Evolutionary conservation across 768 basidiomycete species (phyloP).

Genomic region (Cyclocybe cylindracea): DNA sequence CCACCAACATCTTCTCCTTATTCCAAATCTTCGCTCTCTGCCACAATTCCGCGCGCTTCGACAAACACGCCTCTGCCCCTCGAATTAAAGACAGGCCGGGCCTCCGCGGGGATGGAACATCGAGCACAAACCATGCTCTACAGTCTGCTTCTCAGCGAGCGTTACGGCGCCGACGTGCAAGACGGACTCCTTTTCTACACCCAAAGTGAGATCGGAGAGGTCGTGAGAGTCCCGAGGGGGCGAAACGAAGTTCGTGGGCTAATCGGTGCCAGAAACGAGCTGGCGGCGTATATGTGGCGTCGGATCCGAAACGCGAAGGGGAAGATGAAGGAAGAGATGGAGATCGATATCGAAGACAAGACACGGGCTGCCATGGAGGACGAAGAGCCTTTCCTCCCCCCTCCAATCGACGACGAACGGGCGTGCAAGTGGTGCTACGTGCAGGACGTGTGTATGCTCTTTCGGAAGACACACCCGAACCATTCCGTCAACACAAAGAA

Average conservation of each 20-base stretch:
- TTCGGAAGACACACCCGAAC: constrained; percentile 60
- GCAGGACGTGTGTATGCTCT: constrained; percentile 90
- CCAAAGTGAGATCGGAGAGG: constrained; percentile 71
- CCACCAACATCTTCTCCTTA: constrained; percentile 7
- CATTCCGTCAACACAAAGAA: constrained; percentile 1
- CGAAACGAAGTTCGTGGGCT: constrained; percentile 85
- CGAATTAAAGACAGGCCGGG: constrained; percentile 94
- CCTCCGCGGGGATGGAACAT: constrained; percentile 80
- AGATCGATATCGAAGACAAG: constrained; percentile 8
- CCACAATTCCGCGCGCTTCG: constrained; percentile 18
- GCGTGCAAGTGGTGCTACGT: constrained; percentile 82
- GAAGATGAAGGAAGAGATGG: constrained; percentile 15
- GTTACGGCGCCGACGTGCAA: constrained; percentile 82
- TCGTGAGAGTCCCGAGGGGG: constrained; percentile 77
- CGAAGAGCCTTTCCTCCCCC: background rate
- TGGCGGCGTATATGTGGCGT: constrained; percentile 76
- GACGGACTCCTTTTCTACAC: constrained; percentile 94
- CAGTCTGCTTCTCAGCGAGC: constrained; percentile 84
- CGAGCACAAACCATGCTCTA: constrained; percentile 99
- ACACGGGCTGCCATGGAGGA: no score
- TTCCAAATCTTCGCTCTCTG: background rate
- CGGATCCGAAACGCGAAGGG: constrained; percentile 29
- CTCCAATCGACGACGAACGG: constrained; percentile 23
- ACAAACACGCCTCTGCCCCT: constrained; percentile 65
- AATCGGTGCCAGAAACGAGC: constrained; percentile 79